Evolutionary conservation across 164 flowering plant genomes (phyloP).

Genomic region (Saururus chinensis): DNA sequence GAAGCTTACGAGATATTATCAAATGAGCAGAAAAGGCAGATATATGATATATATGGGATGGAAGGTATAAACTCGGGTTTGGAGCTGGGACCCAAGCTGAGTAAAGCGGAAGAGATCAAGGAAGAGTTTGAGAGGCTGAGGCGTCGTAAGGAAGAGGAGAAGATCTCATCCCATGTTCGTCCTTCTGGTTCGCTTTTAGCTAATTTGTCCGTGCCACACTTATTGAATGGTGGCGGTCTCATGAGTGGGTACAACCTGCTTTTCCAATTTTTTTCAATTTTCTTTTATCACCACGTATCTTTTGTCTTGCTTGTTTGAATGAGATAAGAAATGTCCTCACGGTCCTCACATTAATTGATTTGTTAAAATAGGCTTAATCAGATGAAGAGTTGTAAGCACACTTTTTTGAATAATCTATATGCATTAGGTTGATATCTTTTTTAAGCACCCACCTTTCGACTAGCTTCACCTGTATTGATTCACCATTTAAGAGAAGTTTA

Average conservation of each 20-base stretch:
- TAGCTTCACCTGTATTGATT: neutral
- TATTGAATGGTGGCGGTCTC: slow-evolving; percentile 62
- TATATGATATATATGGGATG: slow-evolving; percentile 98
- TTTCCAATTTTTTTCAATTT: too few relatives aligned
- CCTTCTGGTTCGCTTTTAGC: slow-evolving; percentile 73
- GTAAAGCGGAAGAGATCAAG: slow-evolving; percentile 73
- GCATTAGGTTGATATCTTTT: too few relatives aligned
- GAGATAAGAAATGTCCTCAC: too few relatives aligned
- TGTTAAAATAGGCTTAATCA: too few relatives aligned
- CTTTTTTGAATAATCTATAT: too few relatives aligned
- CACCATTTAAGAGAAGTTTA: too few relatives aligned
- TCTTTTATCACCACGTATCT: neutral
- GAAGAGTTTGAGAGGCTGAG: slow-evolving; percentile 71
- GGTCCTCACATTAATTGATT: too few relatives aligned
- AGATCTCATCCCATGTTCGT: slow-evolving; percentile 41
- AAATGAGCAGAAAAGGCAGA: slow-evolving; percentile 64
- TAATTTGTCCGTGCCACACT: slow-evolving; percentile 70
- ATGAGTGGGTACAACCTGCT: slow-evolving; percentile 55
- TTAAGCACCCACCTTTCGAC: too few relatives aligned
- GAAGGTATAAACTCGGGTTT: slow-evolving; percentile 89
- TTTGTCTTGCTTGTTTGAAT: neutral
- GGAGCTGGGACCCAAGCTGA: slow-evolving; percentile 79
- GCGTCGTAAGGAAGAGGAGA: slow-evolving; percentile 54
- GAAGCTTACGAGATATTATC: slow-evolving; percentile 89
- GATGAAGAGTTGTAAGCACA: too few relatives aligned